Evolutionary conservation across 2,329 filamentous ascomycete genomes (phyloP).

Genomic region (Monilinia vaccinii-corymbosi): DNA sequence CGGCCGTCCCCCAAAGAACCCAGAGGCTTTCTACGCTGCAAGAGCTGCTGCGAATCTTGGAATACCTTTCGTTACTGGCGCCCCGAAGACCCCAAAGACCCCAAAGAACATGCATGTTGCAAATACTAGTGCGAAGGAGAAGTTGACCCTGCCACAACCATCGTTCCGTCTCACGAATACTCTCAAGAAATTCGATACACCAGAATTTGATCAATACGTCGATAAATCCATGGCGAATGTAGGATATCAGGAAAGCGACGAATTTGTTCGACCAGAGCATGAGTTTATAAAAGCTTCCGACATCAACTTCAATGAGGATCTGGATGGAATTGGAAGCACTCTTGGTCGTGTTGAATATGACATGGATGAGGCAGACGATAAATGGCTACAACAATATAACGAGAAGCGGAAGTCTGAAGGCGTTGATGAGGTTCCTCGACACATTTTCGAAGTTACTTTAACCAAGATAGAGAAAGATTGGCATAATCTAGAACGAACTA

Average conservation of each 20-base stretch:
- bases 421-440: slow-evolving; percentile 77
- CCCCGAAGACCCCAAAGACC: slow-evolving; percentile 37
- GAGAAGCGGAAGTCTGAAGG: slow-evolving; percentile 62
- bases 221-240: slow-evolving; percentile 95
- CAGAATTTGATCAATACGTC: slow-evolving; percentile 82
- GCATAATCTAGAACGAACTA: slow-evolving; percentile 90
- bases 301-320: slow-evolving; percentile 49
- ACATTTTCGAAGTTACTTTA: slow-evolving; percentile 94
- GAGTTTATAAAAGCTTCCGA: slow-evolving; percentile 59
- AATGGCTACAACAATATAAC: slow-evolving; percentile 87
- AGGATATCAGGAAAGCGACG: slow-evolving; percentile 90
- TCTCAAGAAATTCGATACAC: slow-evolving; percentile 74
- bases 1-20: slow-evolving; percentile 55
- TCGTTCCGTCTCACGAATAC: slow-evolving; percentile 69
- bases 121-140: slow-evolving; percentile 72
- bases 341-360: slow-evolving; percentile 93
- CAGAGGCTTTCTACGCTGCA: slow-evolving; percentile 46
- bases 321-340: slow-evolving; percentile 40
- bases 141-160: slow-evolving; percentile 66
- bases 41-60: slow-evolving; percentile 33
- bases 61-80: slow-evolving; percentile 7
- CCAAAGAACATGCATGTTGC: slow-evolving; percentile 65
- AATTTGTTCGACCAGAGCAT: slow-evolving; percentile 70
- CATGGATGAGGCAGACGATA: slow-evolving; percentile 98
- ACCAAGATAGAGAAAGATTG: slow-evolving; percentile 99